Evolutionary conservation across 306 rosid genomes (phyloP), one percentile per base, ranked within the genome.

Genomic region (Ormosia semicastrata): DNA sequence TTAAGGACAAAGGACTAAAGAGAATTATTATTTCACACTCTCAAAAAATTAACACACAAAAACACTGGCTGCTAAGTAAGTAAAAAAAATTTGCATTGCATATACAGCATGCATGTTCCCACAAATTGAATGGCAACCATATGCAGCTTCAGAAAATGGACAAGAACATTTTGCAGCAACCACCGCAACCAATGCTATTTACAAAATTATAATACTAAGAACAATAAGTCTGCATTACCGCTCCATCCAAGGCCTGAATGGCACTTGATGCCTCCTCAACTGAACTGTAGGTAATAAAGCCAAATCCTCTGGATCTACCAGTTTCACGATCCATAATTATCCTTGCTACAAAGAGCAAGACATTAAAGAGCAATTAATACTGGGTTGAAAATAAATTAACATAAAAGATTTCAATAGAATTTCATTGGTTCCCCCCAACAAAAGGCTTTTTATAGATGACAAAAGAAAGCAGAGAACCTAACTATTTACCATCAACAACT

Each of bases 231-330:
- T 29, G 36, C 47, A 44, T 50, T 91, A 96, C 99, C 97, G 93
- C 93, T 52, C 94, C 92, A 77, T 93, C 96, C 85, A 93, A 80
- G 57, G 97, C 97, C 84, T 93, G 97, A 49, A 92, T 83, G 32
- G 99, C 98, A 88, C 92, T 92, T 24, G 97, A 86, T 49, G 99
- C 99, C 60, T 89, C 98, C 83, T 92, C 99, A 44, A 64, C 83
- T 7, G 92, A 84, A 70, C 75, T 71, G 81, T 40, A 96, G 3
- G 97, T 93, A 46, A 96, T 49, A 81, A 96, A 96, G 33, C 91
- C 98, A 87, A 92, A 96, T 47, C 99, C 99, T 82, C 97, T 90
- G 56, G 98, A 92, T 89, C 92, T 91, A 37, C 97, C 94, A 46
- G 90, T 81, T 1, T 93, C 98, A 15, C 97, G 98, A 73, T 96